Base-by-base conservation (phyloP, 306 rosid species). In the Astragalus membranaceus region DNA sequence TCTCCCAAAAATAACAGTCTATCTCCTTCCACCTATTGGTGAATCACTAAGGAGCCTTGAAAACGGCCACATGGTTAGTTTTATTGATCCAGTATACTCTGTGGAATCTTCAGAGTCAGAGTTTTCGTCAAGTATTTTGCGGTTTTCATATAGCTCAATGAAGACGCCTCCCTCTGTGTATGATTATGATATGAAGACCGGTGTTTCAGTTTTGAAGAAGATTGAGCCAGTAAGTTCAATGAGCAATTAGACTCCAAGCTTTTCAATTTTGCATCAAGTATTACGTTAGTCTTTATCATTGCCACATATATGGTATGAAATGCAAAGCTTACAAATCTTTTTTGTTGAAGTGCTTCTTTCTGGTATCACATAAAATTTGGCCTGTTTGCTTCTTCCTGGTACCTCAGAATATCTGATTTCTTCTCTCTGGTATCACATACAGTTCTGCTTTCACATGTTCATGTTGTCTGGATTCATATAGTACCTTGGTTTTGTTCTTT, bases 131-230 rank as follows among this genome's bases (percentile, higher is more conserved):
- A 74, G 84, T 71, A 75, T 93, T 79, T 83, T 93, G 69, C 86
- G 94, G 69, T 90, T 82, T 81, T 49, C 86, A 14, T 90, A 90
- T 73, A 87, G 97, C 84, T 93, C 97, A 64, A 52, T 90, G 92
- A 93, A 74, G 85, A 90, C 96, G 16, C 98, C 98, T 57, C 70
- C 13, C 50, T 85, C 98, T 53, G 86, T 82, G 20, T 93, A 93
- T 72, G 97, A 93, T 78, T 90, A 90, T 81, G 98, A 93, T 71
- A 90, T 93, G 98, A 84, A 82, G 75, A 62, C 84, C 2, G 87
- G 84, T 17, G 33, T 68, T 81, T 85, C 94, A 55, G 88, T 87
- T 62, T 71, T 87, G 84, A 93, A 93, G 88, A 93, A 87, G 89
- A 85, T 81, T 70, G 85, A 88, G 72, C 36, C 83, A 0, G 98